Conservation (phyloP, 495 filamentous ascomycete genomes). For the Neurospora sp. region DNA sequence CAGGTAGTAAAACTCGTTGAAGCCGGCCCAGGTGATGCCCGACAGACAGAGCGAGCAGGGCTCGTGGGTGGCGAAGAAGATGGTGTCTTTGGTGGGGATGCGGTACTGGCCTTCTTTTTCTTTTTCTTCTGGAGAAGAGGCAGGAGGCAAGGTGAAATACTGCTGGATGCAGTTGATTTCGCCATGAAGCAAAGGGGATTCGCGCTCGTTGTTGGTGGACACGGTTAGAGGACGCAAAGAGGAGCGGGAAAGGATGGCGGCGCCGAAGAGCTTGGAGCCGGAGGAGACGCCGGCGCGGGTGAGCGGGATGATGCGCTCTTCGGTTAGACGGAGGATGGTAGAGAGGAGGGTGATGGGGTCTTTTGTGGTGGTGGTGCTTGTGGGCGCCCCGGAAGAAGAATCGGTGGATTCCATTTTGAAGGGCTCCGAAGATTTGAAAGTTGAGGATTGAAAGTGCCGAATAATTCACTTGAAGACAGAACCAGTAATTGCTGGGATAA, state of each 20-base stretch:
- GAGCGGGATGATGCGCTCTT: slow-evolving; percentile 23
- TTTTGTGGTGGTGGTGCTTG: background rate
- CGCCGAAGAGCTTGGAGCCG: slow-evolving; percentile 31
- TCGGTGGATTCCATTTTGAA: background rate
- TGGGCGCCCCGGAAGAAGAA: background rate
- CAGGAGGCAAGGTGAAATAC: slow-evolving; percentile 21
- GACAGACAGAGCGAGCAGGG: slow-evolving; percentile 31
- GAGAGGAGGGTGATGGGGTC: slow-evolving; percentile 19
- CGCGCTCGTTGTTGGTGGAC: slow-evolving; percentile 30
- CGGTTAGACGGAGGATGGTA: slow-evolving; percentile 22
- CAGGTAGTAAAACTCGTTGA: slow-evolving; percentile 34
- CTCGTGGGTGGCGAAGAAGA: slow-evolving; percentile 35
- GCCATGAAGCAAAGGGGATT: slow-evolving; percentile 29
- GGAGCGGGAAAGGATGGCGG: slow-evolving; percentile 24
- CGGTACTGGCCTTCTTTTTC: background rate
- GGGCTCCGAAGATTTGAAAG: background rate
- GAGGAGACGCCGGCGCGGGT: slow-evolving; percentile 25
- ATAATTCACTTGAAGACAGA: background rate
- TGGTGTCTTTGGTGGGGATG: slow-evolving; percentile 21
- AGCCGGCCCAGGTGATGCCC: slow-evolving; percentile 35
- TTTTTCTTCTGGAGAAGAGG: slow-evolving; percentile 2
- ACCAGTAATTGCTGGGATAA: background rate
- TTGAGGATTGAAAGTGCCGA: background rate
- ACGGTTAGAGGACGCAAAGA: slow-evolving; percentile 19
- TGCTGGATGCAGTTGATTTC: slow-evolving; percentile 38